Percentiles rank a stretch among this genome's conserved stretches.
Evolutionary conservation across 331 rosid species (phyloP).

Genomic region (Quercus lobata): DNA sequence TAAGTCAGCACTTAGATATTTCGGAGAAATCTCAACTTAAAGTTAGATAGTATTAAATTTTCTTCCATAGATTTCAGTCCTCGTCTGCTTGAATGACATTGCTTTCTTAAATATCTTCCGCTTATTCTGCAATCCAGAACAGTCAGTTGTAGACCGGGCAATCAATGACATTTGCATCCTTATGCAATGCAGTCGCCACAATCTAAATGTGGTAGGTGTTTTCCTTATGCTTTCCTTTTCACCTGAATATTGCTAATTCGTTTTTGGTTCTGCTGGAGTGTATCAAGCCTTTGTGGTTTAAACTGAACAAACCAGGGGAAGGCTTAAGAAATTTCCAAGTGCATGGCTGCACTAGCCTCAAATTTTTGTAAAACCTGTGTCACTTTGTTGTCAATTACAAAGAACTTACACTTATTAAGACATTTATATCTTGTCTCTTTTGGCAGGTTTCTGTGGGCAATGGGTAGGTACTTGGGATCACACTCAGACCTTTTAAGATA

Average conservation of each 20-base stretch:
- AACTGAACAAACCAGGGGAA: background rate
- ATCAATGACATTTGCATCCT: slow-evolving; percentile 78
- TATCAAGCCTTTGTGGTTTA: background rate
- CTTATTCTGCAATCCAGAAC: slow-evolving; percentile 51
- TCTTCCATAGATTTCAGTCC: background rate
- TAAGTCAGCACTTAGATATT: background rate
- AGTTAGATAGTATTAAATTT: background rate
- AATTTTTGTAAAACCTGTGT: background rate
- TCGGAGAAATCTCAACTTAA: background rate
- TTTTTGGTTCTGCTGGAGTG: slow-evolving; percentile 4
- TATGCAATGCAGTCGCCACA: slow-evolving; percentile 83
- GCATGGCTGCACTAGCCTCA: background rate
- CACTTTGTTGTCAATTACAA: slow-evolving; percentile 8
- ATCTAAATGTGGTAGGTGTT: slow-evolving; percentile 71
- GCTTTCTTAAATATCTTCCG: background rate
- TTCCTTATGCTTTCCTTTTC: background rate
- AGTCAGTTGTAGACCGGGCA: slow-evolving; percentile 80
- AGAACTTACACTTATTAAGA: background rate
- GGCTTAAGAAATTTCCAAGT: background rate
- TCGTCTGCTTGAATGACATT: background rate
- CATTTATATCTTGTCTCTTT: slow-evolving; percentile 25
- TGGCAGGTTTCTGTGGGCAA: slow-evolving; percentile 89
- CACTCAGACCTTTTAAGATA: slow-evolving; percentile 14
- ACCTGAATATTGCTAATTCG: background rate
- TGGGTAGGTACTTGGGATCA: slow-evolving; percentile 51